Percentiles rank a stretch among this genome's conserved stretches.
Conservation (phyloP, 2,329 filamentous ascomycete species). For the Arachnomyces sp. region DNA sequence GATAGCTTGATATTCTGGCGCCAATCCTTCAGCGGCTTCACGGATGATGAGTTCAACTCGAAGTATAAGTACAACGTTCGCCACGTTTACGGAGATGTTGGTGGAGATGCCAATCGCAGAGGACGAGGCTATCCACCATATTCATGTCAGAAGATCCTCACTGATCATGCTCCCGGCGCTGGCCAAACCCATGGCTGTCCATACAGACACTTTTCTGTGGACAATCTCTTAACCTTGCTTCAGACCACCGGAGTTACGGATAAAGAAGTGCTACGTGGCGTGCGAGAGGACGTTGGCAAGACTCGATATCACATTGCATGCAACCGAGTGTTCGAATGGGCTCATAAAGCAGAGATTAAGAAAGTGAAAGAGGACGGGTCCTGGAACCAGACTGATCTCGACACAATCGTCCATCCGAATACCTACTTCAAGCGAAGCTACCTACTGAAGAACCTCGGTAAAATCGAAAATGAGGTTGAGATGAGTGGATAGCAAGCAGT, state of each 20-base stretch:
- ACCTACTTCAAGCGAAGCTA: constrained; percentile 97
- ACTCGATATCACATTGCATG: constrained; percentile 92
- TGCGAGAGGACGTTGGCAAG: constrained; percentile 82
- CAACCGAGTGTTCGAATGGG: constrained; percentile 86
- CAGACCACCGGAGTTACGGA: constrained; percentile 75
- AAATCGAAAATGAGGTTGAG: constrained; percentile 46
- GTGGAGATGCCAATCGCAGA: constrained; percentile 80
- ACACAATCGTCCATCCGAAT: constrained; percentile 95
- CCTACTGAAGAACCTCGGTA: constrained; percentile 70
- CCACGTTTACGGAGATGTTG: constrained; percentile 92
- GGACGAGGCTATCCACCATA: constrained; percentile 84
- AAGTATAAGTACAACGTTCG: constrained; percentile 96
- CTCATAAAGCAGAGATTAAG: constrained; percentile 72
- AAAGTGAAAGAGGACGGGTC: constrained; percentile 66
- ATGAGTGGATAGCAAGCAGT: constrained; percentile 36
- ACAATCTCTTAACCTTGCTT: constrained; percentile 73
- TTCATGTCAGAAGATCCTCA: constrained; percentile 91
- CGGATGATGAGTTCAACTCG: constrained; percentile 93
- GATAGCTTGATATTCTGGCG: constrained; percentile 92
- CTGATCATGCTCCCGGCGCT: constrained; percentile 75
- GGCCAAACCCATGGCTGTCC: constrained; percentile 95
- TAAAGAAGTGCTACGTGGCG: constrained; percentile 65
- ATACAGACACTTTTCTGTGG: constrained; percentile 82
- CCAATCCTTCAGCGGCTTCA: constrained; percentile 72
- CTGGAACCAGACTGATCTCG: constrained; percentile 67